These are phyloP conservation scores for Anisogramma anomala DNA, from an alignment of 2,329 filamentous ascomycete species.

Conservation along the genomic window DNA sequence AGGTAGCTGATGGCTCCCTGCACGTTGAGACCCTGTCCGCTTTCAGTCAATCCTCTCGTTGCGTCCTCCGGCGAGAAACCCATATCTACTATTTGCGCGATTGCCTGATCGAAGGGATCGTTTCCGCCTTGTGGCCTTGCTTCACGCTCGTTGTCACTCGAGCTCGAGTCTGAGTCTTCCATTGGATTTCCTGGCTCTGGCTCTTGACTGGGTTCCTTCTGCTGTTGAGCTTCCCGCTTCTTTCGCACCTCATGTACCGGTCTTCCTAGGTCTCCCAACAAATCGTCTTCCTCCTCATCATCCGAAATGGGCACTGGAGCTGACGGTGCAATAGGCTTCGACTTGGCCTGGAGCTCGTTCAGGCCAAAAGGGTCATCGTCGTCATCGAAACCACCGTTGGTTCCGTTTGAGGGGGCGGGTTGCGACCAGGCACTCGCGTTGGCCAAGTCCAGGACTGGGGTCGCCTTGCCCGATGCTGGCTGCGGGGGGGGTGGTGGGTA, in stretches of 20 bases:
- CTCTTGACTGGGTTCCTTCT: conserved; percentile 19
- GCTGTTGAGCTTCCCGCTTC: conserved; percentile 21
- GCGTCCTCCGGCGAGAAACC: conserved; percentile 82
- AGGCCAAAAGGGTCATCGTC: conserved; percentile 88
- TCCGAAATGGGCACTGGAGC: conserved; percentile 19
- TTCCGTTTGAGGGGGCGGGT: conserved; percentile 21
- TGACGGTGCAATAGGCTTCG: conserved; percentile 15
- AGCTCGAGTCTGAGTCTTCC: conserved; percentile 37
- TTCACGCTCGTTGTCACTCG: conserved; percentile 30
- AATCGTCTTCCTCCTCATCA: conserved; percentile 48
- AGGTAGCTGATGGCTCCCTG: conserved; percentile 83
- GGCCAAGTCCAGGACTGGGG: conserved; percentile 41
- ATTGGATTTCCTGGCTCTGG: conserved; percentile 45
- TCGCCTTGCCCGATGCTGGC: conserved; percentile 29
- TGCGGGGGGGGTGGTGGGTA: conserved; percentile 49
- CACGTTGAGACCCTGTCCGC: conserved; percentile 66
- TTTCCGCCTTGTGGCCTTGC: conserved; percentile 26
- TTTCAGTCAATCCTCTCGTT: conserved; percentile 67
- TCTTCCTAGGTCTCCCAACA: conserved; percentile 52
- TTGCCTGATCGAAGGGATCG: conserved; percentile 64
- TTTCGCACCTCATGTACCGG: conserved; percentile 53
- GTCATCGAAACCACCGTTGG: conserved; percentile 38
- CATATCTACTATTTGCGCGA: conserved; percentile 88
- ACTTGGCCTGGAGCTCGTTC: conserved; percentile 44
- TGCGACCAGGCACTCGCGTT: conserved; percentile 43